Evolutionary conservation across 2,329 filamentous ascomycete species (phyloP), one percentile per base, ranked within the genome.

Genomic region (Cercospora sp.): DNA sequence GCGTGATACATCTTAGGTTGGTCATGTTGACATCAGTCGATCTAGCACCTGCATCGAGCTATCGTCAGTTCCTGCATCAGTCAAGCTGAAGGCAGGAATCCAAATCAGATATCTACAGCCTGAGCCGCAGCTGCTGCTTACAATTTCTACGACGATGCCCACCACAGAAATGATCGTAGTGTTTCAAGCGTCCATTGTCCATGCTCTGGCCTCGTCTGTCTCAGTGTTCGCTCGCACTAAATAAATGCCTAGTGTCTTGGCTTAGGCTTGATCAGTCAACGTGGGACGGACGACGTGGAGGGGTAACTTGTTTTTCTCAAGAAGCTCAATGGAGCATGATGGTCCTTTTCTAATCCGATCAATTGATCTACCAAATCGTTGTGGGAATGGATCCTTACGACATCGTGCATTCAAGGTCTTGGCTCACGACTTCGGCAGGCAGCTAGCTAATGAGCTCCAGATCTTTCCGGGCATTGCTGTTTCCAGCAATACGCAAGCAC

Each of bases 1-100:
- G 21, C 45, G 45, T 28, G 53, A 30, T 34, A 18, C 6, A 51
- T 51, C 13, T 16, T 58, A 2, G 30, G 8, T 0, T 10, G 4
- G 24, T 32, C 53, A 58, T 58, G 53, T 58, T 34, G 26, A 58
- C 53, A 30, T 58, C 53, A 58, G 53, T 21, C 13, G 53, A 58
- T 2, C 18, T 12, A n/a, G 53, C 53, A 30, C 13, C 12, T n/a
- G 53, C 53, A 16, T 16, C n/a, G n/a, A 32, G 5, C 13, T 9
- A 28, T 57, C 28, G 5, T 16, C 21, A 32, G 16, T 57, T 24
- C 16, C 53, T 28, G 26, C 34, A 43, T 40, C 37, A 13, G 13
- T 2, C 37, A n/a, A 40, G 32, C 26, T 13, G 53, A 6, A 32
- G 24, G 24, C 24, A 57, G 53, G 9, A 57, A 13, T 30, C 18